Evolutionary conservation across 164 flowering plant species (phyloP).

Genomic region (Nelumbo lutea): DNA sequence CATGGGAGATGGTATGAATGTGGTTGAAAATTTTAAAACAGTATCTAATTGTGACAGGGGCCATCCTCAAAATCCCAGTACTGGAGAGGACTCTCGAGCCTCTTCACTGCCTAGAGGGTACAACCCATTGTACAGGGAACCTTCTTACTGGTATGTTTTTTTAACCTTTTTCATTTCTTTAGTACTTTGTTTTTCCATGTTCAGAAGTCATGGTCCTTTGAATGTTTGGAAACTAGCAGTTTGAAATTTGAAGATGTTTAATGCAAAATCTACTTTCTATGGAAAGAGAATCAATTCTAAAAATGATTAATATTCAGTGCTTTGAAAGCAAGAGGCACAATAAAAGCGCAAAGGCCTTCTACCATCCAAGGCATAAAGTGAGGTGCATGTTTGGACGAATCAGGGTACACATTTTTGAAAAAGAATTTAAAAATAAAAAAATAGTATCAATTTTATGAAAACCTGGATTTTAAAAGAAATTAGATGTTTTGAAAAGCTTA

Average conservation of each 20-base stretch:
- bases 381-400: no score
- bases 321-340: no score
- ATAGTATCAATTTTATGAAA: no score
- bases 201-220: neutral
- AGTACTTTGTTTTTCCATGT: neutral
- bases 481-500: no score
- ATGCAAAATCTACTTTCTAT: no score
- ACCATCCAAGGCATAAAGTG: no score
- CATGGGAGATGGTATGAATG: conserved; percentile 17
- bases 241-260: neutral
- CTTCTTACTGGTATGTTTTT: conserved; percentile 66
- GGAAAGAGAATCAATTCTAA: no score
- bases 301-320: no score
- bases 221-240: neutral
- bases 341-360: no score
- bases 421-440: no score
- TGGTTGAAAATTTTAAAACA: conserved; percentile 18
- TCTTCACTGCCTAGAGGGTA: conserved; percentile 68
- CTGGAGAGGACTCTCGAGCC: neutral
- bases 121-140: conserved; percentile 81
- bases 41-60: conserved; percentile 13
- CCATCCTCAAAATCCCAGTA: conserved; percentile 20
- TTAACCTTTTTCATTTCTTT: neutral
- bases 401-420: no score
- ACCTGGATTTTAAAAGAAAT: no score